phyloP scores from a whole-genome alignment of 2,329 filamentous ascomycete species.

The Cladosporium colombiae region DNA sequence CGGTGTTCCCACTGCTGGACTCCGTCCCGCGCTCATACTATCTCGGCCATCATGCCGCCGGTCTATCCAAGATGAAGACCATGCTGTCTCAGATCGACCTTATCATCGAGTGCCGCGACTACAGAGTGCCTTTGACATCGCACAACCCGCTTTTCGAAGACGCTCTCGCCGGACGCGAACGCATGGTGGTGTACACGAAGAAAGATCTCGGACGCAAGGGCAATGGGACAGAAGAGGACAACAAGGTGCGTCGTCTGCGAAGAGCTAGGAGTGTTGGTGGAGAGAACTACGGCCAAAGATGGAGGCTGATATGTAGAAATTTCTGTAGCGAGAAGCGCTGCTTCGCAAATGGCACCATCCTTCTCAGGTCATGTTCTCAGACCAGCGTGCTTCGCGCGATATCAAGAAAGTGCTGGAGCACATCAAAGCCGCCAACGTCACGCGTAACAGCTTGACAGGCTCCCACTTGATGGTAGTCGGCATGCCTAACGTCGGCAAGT shows the following conservation, averaged over 20 bases:
- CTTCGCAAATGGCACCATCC: constrained; percentile 57
- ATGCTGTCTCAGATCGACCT: constrained; percentile 80
- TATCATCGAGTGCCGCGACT: constrained; percentile 92
- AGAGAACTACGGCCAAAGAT: not conserved
- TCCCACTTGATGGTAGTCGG: constrained; percentile 84
- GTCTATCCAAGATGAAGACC: constrained; percentile 77
- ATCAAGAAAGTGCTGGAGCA: constrained; percentile 51
- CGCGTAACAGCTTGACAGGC: constrained; percentile 68
- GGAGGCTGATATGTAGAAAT: constrained; percentile 34
- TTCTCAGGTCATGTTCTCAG: constrained; percentile 55
- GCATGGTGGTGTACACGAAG: constrained; percentile 90
- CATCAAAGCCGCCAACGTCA: constrained; percentile 53
- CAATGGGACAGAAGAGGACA: constrained; percentile 34
- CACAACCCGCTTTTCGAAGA: constrained; percentile 88
- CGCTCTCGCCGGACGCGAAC: constrained; percentile 68
- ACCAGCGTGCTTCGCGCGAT: constrained; percentile 47
- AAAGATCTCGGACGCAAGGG: constrained; percentile 66
- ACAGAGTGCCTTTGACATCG: constrained; percentile 83
- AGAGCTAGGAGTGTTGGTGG: constrained; percentile 19
- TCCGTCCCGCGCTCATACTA: constrained; percentile 89
- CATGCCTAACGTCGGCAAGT: constrained; percentile 98
- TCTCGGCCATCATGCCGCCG: constrained; percentile 86
- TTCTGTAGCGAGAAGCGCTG: constrained; percentile 45
- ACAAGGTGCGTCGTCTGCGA: constrained; percentile 29
- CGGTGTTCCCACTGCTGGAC: constrained; percentile 68